phyloP scores from a whole-genome alignment of 495 filamentous ascomycete genomes.

The Cladorrhinum samala region DNA sequence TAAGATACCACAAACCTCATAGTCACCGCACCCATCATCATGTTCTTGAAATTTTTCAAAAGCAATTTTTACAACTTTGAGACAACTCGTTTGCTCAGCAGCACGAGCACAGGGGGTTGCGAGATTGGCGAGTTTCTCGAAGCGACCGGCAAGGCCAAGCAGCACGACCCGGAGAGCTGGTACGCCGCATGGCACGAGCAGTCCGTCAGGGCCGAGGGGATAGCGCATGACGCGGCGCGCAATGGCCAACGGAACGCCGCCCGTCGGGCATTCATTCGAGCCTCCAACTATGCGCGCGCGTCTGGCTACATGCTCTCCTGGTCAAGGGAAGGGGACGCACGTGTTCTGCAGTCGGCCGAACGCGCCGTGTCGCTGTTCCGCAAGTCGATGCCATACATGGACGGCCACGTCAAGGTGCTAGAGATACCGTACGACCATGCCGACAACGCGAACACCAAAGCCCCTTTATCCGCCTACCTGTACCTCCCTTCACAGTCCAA shows the following conservation, averaged over 20 bases:
- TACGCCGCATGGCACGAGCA: slow-evolving; percentile 25
- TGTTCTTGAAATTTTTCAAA: too few relatives aligned
- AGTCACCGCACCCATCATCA: too few relatives aligned
- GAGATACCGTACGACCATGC: slow-evolving; percentile 44
- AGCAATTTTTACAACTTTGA: slow-evolving; percentile 38
- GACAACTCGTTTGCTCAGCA: slow-evolving; percentile 36
- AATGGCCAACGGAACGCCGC: slow-evolving; percentile 25
- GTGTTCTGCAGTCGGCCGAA: slow-evolving; percentile 16
- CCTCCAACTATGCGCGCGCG: slow-evolving; percentile 39
- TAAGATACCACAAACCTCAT: too few relatives aligned
- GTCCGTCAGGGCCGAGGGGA: slow-evolving; percentile 25
- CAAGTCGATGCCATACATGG: slow-evolving; percentile 14
- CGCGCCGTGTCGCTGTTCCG: slow-evolving; percentile 18
- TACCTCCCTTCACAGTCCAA: slow-evolving; percentile 35
- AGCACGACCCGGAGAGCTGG: slow-evolving; percentile 39
- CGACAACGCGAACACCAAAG: slow-evolving; percentile 4
- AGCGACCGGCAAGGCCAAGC: slow-evolving; percentile 31
- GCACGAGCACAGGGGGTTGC: slow-evolving; percentile 27
- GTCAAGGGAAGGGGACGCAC: slow-evolving; percentile 7
- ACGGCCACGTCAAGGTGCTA: slow-evolving; percentile 15
- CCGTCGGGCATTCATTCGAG: slow-evolving; percentile 28
- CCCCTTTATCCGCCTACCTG: slow-evolving; percentile 37
- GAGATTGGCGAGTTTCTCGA: slow-evolving; percentile 41
- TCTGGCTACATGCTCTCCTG: slow-evolving; percentile 30
- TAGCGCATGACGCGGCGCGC: slow-evolving; percentile 25